Evolutionary conservation across 352 stramenopile species (phyloP).

Genomic region (Globisporangium acanthophoron): DNA sequence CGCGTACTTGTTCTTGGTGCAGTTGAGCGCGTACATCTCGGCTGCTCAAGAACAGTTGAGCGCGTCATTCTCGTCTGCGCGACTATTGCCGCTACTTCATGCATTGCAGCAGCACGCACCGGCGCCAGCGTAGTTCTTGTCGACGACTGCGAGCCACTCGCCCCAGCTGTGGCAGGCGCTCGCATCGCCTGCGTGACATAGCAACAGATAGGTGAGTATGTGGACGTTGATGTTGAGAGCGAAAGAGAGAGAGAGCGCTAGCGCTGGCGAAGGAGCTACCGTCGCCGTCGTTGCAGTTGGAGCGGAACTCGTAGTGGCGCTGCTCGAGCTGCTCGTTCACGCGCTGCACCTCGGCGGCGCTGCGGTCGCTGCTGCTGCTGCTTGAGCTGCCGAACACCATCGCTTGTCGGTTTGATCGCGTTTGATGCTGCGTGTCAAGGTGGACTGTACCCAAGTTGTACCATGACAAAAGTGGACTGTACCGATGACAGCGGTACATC

Average conservation of each 20-base stretch:
- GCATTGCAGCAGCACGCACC: constrained; percentile 18
- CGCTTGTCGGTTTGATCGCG: neutral
- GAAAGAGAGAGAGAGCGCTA: neutral
- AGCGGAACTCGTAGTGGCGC: constrained; percentile 85
- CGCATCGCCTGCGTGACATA: constrained; percentile 34
- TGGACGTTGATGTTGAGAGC: neutral
- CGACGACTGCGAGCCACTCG: constrained; percentile 82
- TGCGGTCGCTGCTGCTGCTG: constrained; percentile 21
- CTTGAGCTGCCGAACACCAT: constrained; percentile 27
- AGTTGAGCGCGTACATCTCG: constrained; percentile 81
- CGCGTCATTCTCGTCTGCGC: too few relatives aligned
- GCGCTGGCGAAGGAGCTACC: constrained; percentile 13
- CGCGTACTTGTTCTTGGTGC: constrained; percentile 69
- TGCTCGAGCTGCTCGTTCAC: constrained; percentile 85
- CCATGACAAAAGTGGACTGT: neutral
- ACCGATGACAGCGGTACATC: neutral
- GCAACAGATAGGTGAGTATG: neutral
- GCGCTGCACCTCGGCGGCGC: constrained; percentile 55
- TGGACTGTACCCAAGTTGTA: neutral
- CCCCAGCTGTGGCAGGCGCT: constrained; percentile 84
- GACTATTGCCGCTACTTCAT: too few relatives aligned
- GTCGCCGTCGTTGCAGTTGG: constrained; percentile 80
- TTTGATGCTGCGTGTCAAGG: neutral
- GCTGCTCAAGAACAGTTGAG: constrained; percentile 21
- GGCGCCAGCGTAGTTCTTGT: constrained; percentile 80